Evolutionary conservation across 2,329 filamentous ascomycete genomes (phyloP), one percentile per base, ranked within the genome.

Genomic region (Trematosphaeria pertusa): DNA sequence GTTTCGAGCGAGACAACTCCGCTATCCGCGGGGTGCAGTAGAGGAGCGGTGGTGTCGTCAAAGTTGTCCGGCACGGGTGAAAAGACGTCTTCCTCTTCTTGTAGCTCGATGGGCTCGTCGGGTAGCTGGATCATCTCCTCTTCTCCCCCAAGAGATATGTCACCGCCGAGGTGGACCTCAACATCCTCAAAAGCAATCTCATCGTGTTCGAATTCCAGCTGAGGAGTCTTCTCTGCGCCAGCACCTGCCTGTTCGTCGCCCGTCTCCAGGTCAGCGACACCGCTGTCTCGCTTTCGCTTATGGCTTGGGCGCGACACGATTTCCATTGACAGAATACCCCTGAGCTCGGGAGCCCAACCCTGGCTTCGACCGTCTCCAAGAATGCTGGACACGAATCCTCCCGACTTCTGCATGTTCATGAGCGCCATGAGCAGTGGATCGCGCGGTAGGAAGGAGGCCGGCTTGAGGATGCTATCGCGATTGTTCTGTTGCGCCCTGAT

Each of bases 251-350:
- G 81, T 40, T 83, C 84, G 39, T 82, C 81, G 35, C 88, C 85
- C 53, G 80, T 83, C 17, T 87, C 89, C 54, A 94, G 81, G 63
- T 93, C 91, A 34, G 88, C 89, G 54, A 94, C 84, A 18, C 89
- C 91, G 61, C 87, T 91, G 64, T 96, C 91, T 33, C 94, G 87
- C 81, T 99, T 99, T 48, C 94, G 85, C 82, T 97, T 99, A 51
- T 96, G 91, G 47, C 86, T 87, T 32, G 87, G 82, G 46, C 85
- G 85, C 51, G 87, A 86, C 12, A 96, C 82, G 11, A 89, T 82
- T 56, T 95, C 90, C 32, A 97, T 78, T 1, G 91, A 96, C n/a
- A 97, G 78, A 62, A 99, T 85, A n/a, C 88, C 91, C 50, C 90
- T 87, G 15, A 99, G 81, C 73, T 99, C 94, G 1, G 93, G 93